These are phyloP conservation scores for Lantana camara DNA, from an alignment of 257 asterid species.

Conservation along the genomic window DNA sequence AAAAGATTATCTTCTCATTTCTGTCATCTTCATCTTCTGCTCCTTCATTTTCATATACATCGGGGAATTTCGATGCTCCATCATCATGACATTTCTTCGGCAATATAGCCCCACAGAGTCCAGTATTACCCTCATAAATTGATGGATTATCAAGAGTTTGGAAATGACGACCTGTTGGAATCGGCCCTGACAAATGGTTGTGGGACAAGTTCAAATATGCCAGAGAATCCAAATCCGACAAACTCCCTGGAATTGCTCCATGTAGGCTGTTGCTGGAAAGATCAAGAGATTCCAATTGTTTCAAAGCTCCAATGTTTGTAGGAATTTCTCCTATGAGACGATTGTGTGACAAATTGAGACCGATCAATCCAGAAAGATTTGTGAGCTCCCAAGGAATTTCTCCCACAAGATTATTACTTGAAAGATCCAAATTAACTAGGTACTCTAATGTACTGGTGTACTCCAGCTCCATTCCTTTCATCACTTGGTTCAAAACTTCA, in stretches of 20 bases:
- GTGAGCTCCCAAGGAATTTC: slow-evolving; percentile 12
- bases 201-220: too few species aligned
- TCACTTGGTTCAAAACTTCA: neutral
- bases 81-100: slow-evolving; percentile 2
- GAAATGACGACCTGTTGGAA: slow-evolving; percentile 24
- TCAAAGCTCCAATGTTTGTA: too few species aligned
- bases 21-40: neutral
- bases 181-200: too few species aligned
- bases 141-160: slow-evolving; percentile 2
- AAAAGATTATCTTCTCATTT: too few species aligned
- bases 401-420: slow-evolving; percentile 6
- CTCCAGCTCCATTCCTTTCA: neutral
- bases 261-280: too few species aligned
- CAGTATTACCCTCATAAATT: neutral
- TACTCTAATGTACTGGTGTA: too few species aligned
- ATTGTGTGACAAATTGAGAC: too few species aligned
- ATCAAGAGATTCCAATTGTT: too few species aligned
- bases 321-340: too few species aligned
- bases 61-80: neutral
- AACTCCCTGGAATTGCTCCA: too few species aligned
- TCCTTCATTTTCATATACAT: neutral
- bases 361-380: neutral
- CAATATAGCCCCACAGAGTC: neutral
- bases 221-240: too few species aligned
- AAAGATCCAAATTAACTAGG: slow-evolving; percentile 7